Base-by-base conservation (phyloP, 169 alveolate genomes). In the Plasmodium blacklocki region DNA sequence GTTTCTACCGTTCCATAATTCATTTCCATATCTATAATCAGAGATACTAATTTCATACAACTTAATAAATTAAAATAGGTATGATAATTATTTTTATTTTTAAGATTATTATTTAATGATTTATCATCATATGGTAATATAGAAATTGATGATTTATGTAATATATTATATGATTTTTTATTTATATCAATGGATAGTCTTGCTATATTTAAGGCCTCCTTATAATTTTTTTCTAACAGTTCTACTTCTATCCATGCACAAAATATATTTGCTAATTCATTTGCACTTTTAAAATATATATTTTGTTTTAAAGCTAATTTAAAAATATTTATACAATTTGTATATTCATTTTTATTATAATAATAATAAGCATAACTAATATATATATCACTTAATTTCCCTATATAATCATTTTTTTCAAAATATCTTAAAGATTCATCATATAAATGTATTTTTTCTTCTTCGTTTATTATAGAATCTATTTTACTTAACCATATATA, bases 1-100 rank as follows among this genome's bases (percentile, higher is more conserved):
- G 90, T 80, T 68, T 80, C 90, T 11, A 80, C 49, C 2, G 90
- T 80, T 5, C 90, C 90, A 39, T 67, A 80, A 80, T 80, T 80
- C 54, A 80, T 62, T 68, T 80, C 90, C 90, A 80, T 45, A 56
- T 80, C 90, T 21, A 80, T 49, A 18, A 80, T 21, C n/a, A 80
- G 54, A 29, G 74, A 80, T 4, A 73, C 68, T 56, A 80, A 68
- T 60, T 80, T 80, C 15, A 68, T 60, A n/a, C 68, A 67, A 43
- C 59, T 80, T 68, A 68, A 32, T 18, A 80, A 54, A 45, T 50
- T 56, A 63, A 68, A 80, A 12, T 66, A 56, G 0, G 56, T 52
- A 29, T 78, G 47, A 11, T 64, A 11, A 1, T 19, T 19, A 15
- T 49, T 29, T 3, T 19, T n/a, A 14, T 19, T 47, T 8, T 19